These are phyloP conservation scores for Lanmaoa pseudosensibilis DNA, from an alignment of 768 basidiomycete genomes.

Conservation along the genomic window DNA sequence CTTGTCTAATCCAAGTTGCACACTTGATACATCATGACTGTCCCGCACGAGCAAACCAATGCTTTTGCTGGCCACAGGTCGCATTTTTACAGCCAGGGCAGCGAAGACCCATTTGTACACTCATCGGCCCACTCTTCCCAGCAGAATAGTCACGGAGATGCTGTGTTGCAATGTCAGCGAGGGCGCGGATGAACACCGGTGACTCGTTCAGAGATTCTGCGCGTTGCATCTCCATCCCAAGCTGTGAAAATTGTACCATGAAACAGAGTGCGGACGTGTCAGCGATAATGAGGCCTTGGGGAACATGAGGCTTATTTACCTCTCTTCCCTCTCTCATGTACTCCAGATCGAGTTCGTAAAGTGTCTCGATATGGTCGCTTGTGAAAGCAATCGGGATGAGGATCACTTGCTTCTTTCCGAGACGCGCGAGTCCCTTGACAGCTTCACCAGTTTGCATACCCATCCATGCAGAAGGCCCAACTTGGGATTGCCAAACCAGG, in stretches of 20 bases:
- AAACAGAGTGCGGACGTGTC: conserved; percentile 7
- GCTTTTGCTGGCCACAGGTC: conserved; percentile 84
- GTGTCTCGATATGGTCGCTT: conserved; percentile 97
- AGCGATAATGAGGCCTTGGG: background rate
- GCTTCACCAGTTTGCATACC: conserved; percentile 94
- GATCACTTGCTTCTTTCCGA: conserved; percentile 74
- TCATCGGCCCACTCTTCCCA: conserved; percentile 61
- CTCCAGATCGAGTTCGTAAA: conserved; percentile 95
- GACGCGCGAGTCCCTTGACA: conserved; percentile 78
- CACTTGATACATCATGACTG: conserved; percentile 33
- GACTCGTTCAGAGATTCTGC: conserved; percentile 93
- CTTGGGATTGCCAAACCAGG: conserved; percentile 96
- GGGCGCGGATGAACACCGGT: conserved; percentile 91
- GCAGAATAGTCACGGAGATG: conserved; percentile 68
- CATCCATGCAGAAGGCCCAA: conserved; percentile 97
- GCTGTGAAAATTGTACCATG: conserved; percentile 44
- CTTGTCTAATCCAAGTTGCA: background rate
- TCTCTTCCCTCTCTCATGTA: conserved; percentile 88
- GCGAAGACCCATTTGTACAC: conserved; percentile 78
- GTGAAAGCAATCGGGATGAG: conserved; percentile 98
- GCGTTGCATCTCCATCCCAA: conserved; percentile 86
- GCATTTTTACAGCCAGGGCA: conserved; percentile 94
- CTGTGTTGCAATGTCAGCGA: conserved; percentile 84
- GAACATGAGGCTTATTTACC: conserved; percentile 46
- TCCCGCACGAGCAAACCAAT: conserved; percentile 85